These are phyloP conservation scores for Agaricus sinodeliciosus DNA, from an alignment of 768 basidiomycete species.

Conservation along the genomic window DNA sequence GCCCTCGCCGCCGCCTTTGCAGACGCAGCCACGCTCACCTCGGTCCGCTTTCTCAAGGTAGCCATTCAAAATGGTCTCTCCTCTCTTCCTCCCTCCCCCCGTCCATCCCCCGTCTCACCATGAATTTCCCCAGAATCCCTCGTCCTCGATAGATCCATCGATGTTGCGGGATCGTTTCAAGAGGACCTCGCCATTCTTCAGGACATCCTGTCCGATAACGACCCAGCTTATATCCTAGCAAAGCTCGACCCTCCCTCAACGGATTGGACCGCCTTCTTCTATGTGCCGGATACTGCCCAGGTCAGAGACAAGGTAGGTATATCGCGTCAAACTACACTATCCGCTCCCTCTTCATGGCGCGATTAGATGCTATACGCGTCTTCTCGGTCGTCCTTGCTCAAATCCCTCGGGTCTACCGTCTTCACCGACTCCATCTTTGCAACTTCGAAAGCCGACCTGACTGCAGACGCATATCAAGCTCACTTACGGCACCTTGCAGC, in stretches of 20 bases:
- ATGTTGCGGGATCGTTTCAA: constrained; percentile 43
- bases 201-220: constrained; percentile 48
- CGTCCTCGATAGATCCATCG: constrained; percentile 48
- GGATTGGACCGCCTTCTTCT: constrained; percentile 72
- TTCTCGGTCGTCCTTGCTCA: constrained; percentile 61
- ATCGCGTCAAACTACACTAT: not conserved
- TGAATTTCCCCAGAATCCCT: constrained; percentile 52
- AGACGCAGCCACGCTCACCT: constrained; percentile 41
- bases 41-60: constrained; percentile 70
- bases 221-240: constrained; percentile 72
- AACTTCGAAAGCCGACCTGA: constrained; percentile 61
- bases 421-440: constrained; percentile 78
- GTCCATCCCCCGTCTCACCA: constrained; percentile 15
- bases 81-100: constrained; percentile 28
- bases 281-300: constrained; percentile 77
- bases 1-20: constrained; percentile 55
- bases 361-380: constrained; percentile 86
- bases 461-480: constrained; percentile 61
- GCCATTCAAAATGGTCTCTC: constrained; percentile 65
- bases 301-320: constrained; percentile 70
- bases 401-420: constrained; percentile 63
- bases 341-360: not conserved
- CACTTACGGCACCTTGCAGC: constrained; percentile 68
- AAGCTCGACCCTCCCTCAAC: constrained; percentile 51
- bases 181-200: constrained; percentile 58